A percentile compares a stretch with the other conserved stretches of the same genome.
phyloP scores from a whole-genome alignment of 306 rosid genomes.

The Rosa lucieae region DNA sequence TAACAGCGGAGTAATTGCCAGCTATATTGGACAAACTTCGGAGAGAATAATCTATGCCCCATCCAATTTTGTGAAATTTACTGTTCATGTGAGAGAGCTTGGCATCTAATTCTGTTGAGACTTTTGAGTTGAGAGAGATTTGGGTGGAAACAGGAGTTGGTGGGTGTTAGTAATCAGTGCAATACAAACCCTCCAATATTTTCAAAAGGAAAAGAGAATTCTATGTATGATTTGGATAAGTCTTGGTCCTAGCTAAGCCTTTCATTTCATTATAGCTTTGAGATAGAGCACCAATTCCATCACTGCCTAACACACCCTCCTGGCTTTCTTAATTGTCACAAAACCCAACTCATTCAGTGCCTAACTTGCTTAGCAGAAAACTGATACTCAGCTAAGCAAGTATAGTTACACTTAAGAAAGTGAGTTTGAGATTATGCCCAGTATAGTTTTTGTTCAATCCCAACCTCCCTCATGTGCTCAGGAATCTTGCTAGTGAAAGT shows the following conservation, averaged over 20 bases:
- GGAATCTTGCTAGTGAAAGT: slow-evolving; percentile 9
- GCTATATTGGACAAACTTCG: not conserved
- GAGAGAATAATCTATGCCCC: not conserved
- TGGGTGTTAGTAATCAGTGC: slow-evolving; percentile 40
- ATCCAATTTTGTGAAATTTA: not conserved
- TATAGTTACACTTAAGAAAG: slow-evolving; percentile 42
- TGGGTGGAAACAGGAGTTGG: slow-evolving; percentile 20
- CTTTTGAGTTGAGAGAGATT: not conserved
- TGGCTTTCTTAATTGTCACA: slow-evolving; percentile 17
- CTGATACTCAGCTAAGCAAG: slow-evolving; percentile 36
- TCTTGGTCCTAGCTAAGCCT: not conserved
- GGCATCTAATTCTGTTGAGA: slow-evolving; percentile 24
- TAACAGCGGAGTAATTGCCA: not conserved
- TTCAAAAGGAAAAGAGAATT: slow-evolving; percentile 20
- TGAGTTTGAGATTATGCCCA: slow-evolving; percentile 18
- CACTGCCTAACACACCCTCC: slow-evolving; percentile 34
- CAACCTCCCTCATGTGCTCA: slow-evolving; percentile 21
- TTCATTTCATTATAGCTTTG: slow-evolving; percentile 11
- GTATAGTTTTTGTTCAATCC: slow-evolving; percentile 25
- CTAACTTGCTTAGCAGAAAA: slow-evolving; percentile 65
- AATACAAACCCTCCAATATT: slow-evolving; percentile 12
- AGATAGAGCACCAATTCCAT: slow-evolving; percentile 17
- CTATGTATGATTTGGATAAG: slow-evolving; percentile 11
- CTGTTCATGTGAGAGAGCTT: slow-evolving; percentile 12
- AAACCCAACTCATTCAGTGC: slow-evolving; percentile 18